Percentiles rank a stretch among this genome's conserved stretches.
Conservation (phyloP, 148 eudicot genomes). For the Rhododendron simsii region DNA sequence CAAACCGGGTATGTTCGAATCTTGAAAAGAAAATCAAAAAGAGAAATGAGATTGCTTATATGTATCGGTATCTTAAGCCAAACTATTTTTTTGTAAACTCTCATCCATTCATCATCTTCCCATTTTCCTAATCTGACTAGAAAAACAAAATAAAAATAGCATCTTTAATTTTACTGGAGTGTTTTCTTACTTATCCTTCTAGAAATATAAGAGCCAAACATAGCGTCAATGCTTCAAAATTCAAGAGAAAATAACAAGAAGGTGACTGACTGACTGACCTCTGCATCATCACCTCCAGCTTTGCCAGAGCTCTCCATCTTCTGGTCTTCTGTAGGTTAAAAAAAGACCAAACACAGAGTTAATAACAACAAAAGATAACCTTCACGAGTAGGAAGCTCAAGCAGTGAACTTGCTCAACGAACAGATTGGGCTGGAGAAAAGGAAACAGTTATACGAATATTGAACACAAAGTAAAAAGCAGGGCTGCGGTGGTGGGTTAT, state of each 20-base stretch:
- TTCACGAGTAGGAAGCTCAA: neutral
- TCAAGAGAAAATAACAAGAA: neutral
- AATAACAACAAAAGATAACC: neutral
- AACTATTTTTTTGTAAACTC: neutral
- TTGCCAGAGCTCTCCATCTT: conserved; percentile 25
- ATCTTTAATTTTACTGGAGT: neutral
- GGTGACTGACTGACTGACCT: conserved; percentile 7
- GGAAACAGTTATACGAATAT: neutral
- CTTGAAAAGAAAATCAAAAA: neutral
- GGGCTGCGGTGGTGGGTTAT: neutral
- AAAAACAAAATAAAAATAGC: neutral
- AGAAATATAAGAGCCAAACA: neutral
- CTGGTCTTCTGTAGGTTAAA: conserved; percentile 18
- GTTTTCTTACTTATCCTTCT: neutral
- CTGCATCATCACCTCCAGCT: conserved; percentile 20
- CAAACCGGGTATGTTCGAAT: no score
- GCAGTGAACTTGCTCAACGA: neutral
- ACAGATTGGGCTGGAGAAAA: neutral
- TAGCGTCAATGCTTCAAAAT: neutral
- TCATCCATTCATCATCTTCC: neutral
- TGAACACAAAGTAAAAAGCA: neutral
- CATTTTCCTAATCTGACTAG: neutral
- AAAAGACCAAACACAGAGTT: neutral
- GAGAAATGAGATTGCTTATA: neutral
- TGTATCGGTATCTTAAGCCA: neutral